Evolutionary conservation across 495 filamentous ascomycete genomes (phyloP).

Genomic region (Tuber microsphaerosporum): DNA sequence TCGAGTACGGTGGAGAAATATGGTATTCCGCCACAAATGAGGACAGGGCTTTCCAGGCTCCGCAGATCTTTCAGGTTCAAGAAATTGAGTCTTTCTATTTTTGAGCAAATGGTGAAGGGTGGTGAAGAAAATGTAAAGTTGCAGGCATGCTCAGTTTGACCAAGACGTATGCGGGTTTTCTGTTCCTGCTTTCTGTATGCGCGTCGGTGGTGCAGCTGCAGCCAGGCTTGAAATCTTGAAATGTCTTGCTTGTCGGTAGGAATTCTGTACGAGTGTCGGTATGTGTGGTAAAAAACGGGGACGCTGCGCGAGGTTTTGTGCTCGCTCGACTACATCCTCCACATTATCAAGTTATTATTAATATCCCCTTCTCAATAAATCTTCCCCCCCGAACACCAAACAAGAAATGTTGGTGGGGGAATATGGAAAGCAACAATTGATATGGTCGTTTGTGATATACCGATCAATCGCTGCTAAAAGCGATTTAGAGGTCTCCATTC

Average conservation of each 20-base stretch:
- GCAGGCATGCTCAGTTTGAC: constrained; percentile 5
- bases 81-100: constrained; percentile 1
- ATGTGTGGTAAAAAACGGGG: constrained; percentile 14
- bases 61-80: constrained; percentile 26
- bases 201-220: constrained; percentile 29
- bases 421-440: background rate
- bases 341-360: constrained; percentile 16
- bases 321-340: constrained; percentile 35
- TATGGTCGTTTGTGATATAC: constrained; percentile 1
- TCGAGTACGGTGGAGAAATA: background rate
- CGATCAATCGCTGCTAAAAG: background rate
- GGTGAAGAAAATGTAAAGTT: constrained; percentile 26
- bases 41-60: constrained; percentile 10
- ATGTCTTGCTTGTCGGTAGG: background rate
- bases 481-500: background rate
- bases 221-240: constrained; percentile 4
- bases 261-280: background rate
- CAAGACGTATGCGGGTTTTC: constrained; percentile 22
- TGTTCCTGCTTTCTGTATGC: constrained; percentile 39
- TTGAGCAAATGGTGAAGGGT: constrained; percentile 25
- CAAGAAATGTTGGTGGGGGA: background rate
- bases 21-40: constrained; percentile 1
- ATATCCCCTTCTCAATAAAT: background rate
- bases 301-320: constrained; percentile 26
- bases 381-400: background rate